Percentiles rank a stretch among this genome's conserved stretches.
These are phyloP conservation scores for Nepenthes mirabilis DNA, from an alignment of 148 eudicot species.

Conservation along the genomic window DNA sequence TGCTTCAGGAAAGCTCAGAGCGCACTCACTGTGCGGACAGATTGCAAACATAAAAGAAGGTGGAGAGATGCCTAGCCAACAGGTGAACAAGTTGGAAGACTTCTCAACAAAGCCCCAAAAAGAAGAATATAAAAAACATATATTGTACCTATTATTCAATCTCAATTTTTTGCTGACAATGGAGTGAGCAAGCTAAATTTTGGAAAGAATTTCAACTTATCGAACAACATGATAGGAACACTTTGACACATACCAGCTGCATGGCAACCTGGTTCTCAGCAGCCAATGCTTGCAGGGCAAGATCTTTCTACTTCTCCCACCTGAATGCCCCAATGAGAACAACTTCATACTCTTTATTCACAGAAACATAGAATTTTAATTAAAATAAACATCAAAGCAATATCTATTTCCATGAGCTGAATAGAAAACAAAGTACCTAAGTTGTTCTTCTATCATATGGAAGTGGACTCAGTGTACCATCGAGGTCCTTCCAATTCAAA, in stretches of 20 bases:
- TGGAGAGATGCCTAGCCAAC: too few relatives aligned
- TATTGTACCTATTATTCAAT: too few relatives aligned
- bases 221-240: neutral
- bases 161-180: too few relatives aligned
- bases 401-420: conserved; percentile 2
- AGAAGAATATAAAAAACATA: too few relatives aligned
- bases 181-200: neutral
- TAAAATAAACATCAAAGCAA: conserved; percentile 1
- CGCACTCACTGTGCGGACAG: too few relatives aligned
- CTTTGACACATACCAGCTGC: conserved; percentile 53
- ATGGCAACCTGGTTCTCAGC: conserved; percentile 80
- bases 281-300: conserved; percentile 52
- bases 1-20: too few relatives aligned
- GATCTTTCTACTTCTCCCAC: conserved; percentile 86
- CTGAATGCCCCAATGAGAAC: conserved; percentile 89
- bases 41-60: too few relatives aligned
- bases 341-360: conserved; percentile 74
- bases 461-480: conserved; percentile 58
- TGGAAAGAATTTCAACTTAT: too few relatives aligned
- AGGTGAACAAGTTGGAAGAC: too few relatives aligned
- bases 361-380: conserved; percentile 6
- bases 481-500: conserved; percentile 83
- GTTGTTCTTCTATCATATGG: conserved; percentile 50
- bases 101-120: too few relatives aligned
- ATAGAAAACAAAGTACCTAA: conserved; percentile 32